Evolutionary conservation across 208 protist species (phyloP).

Genomic region (Acanthamoeba castellanii): DNA sequence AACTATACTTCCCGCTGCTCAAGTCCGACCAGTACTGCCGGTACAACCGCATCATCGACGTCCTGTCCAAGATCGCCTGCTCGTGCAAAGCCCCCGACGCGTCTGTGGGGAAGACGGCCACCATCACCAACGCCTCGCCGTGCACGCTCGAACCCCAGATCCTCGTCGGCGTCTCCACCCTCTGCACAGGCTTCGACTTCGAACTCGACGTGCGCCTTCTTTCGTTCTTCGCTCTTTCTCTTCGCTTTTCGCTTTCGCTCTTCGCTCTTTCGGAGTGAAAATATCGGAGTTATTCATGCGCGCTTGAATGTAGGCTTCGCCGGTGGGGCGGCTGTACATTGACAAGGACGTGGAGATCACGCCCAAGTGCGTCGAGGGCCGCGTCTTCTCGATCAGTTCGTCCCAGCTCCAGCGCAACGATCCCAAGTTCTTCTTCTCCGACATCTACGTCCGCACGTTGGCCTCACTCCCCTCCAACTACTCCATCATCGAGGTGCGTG

Average conservation of each 20-base stretch:
- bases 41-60: conserved; percentile 61
- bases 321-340: neutral
- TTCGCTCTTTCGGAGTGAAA: neutral
- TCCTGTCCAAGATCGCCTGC: conserved; percentile 45
- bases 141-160: conserved; percentile 10
- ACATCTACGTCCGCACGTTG: conserved; percentile 40
- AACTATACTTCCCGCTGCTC: conserved; percentile 47
- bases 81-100: neutral
- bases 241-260: neutral
- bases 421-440: conserved; percentile 28
- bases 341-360: conserved; percentile 17
- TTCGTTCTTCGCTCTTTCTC: neutral
- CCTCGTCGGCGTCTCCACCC: neutral
- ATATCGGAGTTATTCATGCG: neutral
- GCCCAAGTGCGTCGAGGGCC: conserved; percentile 8
- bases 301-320: neutral
- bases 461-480: neutral
- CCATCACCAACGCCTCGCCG: neutral
- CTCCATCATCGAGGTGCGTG: conserved; percentile 42
- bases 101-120: neutral
- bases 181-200: neutral
- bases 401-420: conserved; percentile 36
- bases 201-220: neutral
- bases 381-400: conserved; percentile 9
- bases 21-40: conserved; percentile 62